Conservation (phyloP, 495 filamentous ascomycete species). For the Rusavskia elegans region DNA sequence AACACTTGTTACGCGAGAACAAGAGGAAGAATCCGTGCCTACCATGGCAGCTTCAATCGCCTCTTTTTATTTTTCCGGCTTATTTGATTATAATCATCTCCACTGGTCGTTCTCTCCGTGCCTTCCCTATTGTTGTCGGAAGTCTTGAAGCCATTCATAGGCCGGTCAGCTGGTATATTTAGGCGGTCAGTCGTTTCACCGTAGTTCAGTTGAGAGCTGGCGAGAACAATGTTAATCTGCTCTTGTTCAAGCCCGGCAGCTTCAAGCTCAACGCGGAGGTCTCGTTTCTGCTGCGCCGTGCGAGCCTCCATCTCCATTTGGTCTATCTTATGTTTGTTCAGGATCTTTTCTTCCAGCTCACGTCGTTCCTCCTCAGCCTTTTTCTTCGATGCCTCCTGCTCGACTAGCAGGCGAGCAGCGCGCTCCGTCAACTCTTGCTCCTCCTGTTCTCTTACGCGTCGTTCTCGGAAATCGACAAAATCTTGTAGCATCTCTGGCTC, state of each 20-base stretch:
- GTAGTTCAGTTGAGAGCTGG: conserved; percentile 1
- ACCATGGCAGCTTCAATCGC: too few relatives aligned
- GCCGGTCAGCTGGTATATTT: neutral
- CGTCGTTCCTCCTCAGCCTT: neutral
- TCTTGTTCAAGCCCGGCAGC: neutral
- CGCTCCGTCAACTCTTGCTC: too few relatives aligned
- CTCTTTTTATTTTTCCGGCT: too few relatives aligned
- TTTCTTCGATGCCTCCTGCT: neutral
- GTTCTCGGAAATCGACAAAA: neutral
- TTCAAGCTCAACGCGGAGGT: neutral
- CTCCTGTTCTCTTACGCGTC: too few relatives aligned
- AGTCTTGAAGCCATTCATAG: neutral
- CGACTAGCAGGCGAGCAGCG: too few relatives aligned
- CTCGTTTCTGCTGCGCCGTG: neutral
- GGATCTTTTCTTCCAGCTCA: neutral
- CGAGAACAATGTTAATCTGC: neutral
- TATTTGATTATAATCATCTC: too few relatives aligned
- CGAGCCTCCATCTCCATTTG: neutral
- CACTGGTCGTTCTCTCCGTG: too few relatives aligned
- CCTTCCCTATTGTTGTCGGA: neutral
- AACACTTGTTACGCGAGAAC: too few relatives aligned
- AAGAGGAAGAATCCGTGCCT: too few relatives aligned
- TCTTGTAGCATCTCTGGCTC: conserved; percentile 2
- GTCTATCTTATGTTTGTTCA: neutral
- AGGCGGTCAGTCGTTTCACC: neutral